A percentile compares a stretch with the other conserved stretches of the same genome.
These are phyloP conservation scores for Vishniacozyma victoriae DNA, from an alignment of 768 basidiomycete genomes.

Conservation along the genomic window DNA sequence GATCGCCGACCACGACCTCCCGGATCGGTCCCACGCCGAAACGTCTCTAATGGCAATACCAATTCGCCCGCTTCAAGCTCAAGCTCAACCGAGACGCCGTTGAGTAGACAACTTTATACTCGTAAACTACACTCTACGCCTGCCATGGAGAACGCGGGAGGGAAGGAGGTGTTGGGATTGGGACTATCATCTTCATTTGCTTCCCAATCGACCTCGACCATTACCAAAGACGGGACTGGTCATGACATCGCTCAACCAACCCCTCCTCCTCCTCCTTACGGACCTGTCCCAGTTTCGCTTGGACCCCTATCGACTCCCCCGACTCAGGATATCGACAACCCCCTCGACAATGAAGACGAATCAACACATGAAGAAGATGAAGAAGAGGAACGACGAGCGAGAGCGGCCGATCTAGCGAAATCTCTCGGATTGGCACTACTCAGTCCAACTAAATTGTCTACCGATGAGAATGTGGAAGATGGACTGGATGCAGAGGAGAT, in stretches of 20 bases:
- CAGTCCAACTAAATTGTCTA: conserved; percentile 1
- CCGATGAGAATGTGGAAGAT: conserved; percentile 1
- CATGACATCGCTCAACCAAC: too few relatives aligned
- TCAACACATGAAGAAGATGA: background rate
- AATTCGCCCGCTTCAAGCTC: background rate
- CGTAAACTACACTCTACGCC: background rate
- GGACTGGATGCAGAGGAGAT: conserved; percentile 15
- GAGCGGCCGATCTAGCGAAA: conserved; percentile 18
- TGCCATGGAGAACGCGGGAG: background rate
- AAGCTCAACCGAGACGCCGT: background rate
- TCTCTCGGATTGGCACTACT: conserved; percentile 21
- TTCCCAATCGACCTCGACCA: too few relatives aligned
- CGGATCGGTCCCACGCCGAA: conserved; percentile 5
- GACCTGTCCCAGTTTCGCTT: too few relatives aligned
- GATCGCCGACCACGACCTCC: conserved; percentile 31
- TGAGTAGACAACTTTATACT: background rate
- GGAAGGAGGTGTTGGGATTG: too few relatives aligned
- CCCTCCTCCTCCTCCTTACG: too few relatives aligned
- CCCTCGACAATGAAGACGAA: background rate
- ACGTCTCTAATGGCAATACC: conserved; percentile 1
- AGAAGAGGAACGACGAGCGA: conserved; percentile 12
- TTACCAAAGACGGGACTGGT: too few relatives aligned
- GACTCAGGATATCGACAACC: background rate
- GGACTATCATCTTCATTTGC: too few relatives aligned
- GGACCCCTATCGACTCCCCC: background rate